Evolutionary conservation across 108 stramenopile genomes (phyloP), one percentile per base, ranked within the genome.

Genomic region (Nitzschia sp.): DNA sequence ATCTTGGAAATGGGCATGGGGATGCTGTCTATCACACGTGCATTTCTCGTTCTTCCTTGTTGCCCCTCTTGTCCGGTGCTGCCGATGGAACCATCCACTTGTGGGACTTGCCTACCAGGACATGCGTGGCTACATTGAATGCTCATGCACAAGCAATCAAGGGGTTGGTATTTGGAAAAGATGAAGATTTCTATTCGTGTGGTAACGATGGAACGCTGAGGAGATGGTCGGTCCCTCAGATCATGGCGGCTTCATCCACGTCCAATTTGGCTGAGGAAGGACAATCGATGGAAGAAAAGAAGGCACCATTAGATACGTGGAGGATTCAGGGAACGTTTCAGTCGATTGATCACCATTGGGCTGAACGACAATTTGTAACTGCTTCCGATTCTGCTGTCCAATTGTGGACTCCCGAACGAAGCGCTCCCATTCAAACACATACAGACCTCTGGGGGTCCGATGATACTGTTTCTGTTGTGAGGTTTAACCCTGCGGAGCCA

Each of bases 401-500:
- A 43, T 65, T 99, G 5, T 99, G 99, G 99, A 83, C 90, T 55
- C 83, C 90, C 9, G 80, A 80, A 15, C 82, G 99, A 20, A 66
- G 82, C 17, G 67, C 84, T n/a, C 95, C 97, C 11, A 72, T 96
- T 11, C 88, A 88, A 46, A 82, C 87, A 15, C 83, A 87, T 63
- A 50, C 55, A 56, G 77, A 88, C 65, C 70, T 93, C 10, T 99
- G 96, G 96, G 97, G 98, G 37, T 84, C 90, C 2, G 97, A 97
- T 61, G 92, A 97, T 60, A 92, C 88, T 7, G 90, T 96, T 43
- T 81, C 79, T 55, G 89, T 88, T 24, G 97, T 97, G 14, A 76
- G 96, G 37, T 98, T 76, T 67, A 96, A 98, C 82, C 99, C 99
- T 3, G 93, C 95, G 8, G 99, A 99, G 75, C 75, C 82, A n/a